Base-by-base conservation (phyloP, 1,284 basidiomycete species). In the Ganoderma multipileum region DNA sequence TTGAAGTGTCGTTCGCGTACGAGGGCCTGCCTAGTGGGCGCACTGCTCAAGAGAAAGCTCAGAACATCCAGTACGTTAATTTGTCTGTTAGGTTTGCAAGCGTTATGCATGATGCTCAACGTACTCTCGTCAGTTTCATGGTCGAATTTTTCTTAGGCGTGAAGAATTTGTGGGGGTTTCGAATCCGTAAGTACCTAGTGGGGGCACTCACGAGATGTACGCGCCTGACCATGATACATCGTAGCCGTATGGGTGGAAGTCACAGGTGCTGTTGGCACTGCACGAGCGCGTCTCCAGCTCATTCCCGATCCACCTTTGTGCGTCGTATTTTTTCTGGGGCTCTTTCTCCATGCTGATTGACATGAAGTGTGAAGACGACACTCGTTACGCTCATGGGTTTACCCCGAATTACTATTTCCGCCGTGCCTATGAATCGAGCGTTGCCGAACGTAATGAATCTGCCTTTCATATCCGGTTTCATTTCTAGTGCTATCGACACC, bases 401-500 rank as follows among this genome's bases (percentile, higher is more conserved):
- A 4, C 95, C 95, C 0, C 85, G 87, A 28, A 87, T 95, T 63
- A 88, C 89, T 57, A 86, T 95, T 59, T 90, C 90, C 8, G 93
- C 91, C 42, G 89, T 91, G 8, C 93, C 94, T 0, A 85, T 96
- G 79, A 83, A 86, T 36, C 86, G 83, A 70, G 81, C 84, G 8
- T 85, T 95, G 20, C 87, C 94, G 38, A 95, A 96, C 78, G 83
- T 96, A 23, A 89, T 95, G 82, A 92, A 96, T 77, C 79, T 96
- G 5, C 94, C 94, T 0, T 83, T 93, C 70, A 83, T 96, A 70
- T 91, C 89, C 1, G 85, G 87, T 0, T 95, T 94, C 83, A 86
- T 96, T 41, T 91, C 94, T 74, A 87, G 85, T 67, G 87, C 89
- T 6, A 92, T 96, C 71, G 90, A 94, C 26, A 88, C 90, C 2